phyloP scores from a whole-genome alignment of 1,284 basidiomycete genomes.

The Fomitopsis betulina region DNA sequence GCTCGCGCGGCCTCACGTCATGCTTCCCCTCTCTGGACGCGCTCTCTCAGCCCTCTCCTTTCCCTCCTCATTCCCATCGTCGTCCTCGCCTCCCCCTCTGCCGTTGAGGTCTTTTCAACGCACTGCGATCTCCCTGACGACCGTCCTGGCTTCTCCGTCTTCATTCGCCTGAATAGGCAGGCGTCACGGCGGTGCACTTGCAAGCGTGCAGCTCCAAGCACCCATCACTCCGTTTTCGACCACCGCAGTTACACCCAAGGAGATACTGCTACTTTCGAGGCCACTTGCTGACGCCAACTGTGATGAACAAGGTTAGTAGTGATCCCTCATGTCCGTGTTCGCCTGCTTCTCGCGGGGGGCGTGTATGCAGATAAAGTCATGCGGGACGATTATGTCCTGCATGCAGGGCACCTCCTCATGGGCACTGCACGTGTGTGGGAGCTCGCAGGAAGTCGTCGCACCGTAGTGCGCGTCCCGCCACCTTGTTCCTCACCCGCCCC shows the following conservation, averaged over 20 bases:
- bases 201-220: not conserved
- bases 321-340: constrained; percentile 5
- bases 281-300: not conserved
- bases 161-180: constrained; percentile 1
- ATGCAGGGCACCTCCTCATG: constrained; percentile 13
- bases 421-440: constrained; percentile 7
- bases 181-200: not conserved
- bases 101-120: not conserved
- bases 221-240: not conserved
- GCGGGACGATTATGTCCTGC: constrained; percentile 12
- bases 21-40: not conserved
- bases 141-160: not conserved
- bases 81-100: not conserved
- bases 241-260: not conserved
- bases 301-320: constrained; percentile 7
- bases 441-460: not conserved
- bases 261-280: not conserved
- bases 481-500: constrained; percentile 9
- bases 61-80: not conserved
- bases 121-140: not conserved
- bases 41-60: constrained; percentile 1
- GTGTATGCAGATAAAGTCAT: constrained; percentile 14
- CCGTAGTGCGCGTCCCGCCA: constrained; percentile 2
- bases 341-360: constrained; percentile 5
- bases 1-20: not conserved